Base-by-base conservation (phyloP, 345 rosid genomes). In the Clarkia xantiana region DNA sequence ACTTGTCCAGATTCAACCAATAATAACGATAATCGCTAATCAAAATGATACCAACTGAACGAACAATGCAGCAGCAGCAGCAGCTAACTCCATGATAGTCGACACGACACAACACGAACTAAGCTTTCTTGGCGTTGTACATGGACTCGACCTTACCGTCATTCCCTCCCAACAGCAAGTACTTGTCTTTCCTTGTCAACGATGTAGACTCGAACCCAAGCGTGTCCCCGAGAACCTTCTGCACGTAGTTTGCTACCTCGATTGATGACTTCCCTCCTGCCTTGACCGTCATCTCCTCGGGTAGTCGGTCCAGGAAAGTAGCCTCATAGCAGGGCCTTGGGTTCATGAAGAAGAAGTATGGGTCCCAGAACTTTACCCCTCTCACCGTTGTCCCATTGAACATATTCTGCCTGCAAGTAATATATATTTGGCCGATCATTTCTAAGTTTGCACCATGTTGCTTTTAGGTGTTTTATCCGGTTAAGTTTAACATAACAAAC, bases 201-300 rank as follows among this genome's bases (percentile, higher is more conserved):
- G 44, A 63, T 13, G 78, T 74, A 52, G 75, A 67, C 60, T 74
- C 78, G 38, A 70, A 74, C 14, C 72, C 71, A 39, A 74, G 45
- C 1, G 75, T 70, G 8, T 65, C 72, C 0, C 56, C 72, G n/a
- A 70, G 55, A 9, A 67, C 71, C 53, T 68, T 61, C 47, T 74
- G 78, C 5, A 74, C 64, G 29, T 74, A 74, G 49, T 89, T 89
- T 3, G 97, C 95, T n/a, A 89, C 97, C 17, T 89, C 97, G 43
- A 82, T 61, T 53, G 16, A 72, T 62, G 49, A 66, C 64, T 67
- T 74, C 9, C 71, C 77, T 2, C 72, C 70, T 12, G 51, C 55
- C 18, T 11, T 48, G 63, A 70, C 70, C 1, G 78, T 70, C 20
- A 65, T 54, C 53, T 69, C 72, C 1, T 14, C 38, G 2, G 78